phyloP scores from a whole-genome alignment of 306 rosid genomes.

The Trifolium fragiferum region DNA sequence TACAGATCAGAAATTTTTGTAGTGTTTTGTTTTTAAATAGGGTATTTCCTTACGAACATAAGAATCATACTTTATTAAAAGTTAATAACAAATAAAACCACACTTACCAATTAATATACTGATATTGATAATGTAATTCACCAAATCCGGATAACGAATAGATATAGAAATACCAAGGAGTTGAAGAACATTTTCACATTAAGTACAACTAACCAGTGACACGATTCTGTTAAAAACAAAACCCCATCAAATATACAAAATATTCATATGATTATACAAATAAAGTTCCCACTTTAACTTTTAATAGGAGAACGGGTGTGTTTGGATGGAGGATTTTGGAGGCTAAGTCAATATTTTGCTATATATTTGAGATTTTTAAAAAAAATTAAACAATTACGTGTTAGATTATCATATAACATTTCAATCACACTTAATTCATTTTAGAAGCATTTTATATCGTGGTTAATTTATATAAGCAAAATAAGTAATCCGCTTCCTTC shows the following conservation, averaged over 20 bases:
- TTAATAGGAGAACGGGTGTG: background rate
- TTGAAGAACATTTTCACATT: background rate
- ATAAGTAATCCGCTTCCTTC: background rate
- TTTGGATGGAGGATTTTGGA: background rate
- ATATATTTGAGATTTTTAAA: background rate
- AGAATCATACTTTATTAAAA: constrained; percentile 35
- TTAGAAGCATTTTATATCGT: background rate
- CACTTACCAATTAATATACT: constrained; percentile 26
- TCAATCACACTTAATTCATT: background rate
- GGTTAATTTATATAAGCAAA: background rate
- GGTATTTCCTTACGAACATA: no score
- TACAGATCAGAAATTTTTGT: no score
- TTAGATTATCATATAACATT: background rate
- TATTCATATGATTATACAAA: background rate
- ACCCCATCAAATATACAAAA: background rate
- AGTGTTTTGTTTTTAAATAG: no score
- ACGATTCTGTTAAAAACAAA: constrained; percentile 6
- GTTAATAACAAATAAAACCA: constrained; percentile 29
- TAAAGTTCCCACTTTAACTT: constrained; percentile 15
- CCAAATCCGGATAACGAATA: background rate
- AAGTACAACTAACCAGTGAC: background rate
- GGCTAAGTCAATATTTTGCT: background rate
- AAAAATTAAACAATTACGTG: background rate
- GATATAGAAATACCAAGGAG: background rate
- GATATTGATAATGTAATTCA: background rate